Evolutionary conservation across 768 basidiomycete genomes (phyloP).

Genomic region (Lepiota venenata): DNA sequence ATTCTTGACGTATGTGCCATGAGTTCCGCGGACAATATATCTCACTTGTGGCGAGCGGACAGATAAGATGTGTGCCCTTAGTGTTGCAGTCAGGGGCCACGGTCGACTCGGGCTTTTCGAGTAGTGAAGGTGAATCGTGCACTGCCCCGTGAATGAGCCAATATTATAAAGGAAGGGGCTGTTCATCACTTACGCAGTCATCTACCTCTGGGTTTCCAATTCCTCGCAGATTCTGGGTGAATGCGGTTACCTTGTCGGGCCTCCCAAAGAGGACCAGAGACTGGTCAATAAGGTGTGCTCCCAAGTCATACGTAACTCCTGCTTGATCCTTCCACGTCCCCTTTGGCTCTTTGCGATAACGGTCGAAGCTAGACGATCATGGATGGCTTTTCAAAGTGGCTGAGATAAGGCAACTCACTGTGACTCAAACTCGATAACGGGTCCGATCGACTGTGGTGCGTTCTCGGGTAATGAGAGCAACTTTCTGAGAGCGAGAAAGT

Average conservation of each 20-base stretch:
- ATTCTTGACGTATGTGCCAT: conserved; percentile 70
- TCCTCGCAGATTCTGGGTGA: conserved; percentile 67
- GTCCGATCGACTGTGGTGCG: conserved; percentile 53
- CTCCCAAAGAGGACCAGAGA: conserved; percentile 71
- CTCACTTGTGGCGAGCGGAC: conserved; percentile 64
- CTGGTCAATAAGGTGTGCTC: conserved; percentile 80
- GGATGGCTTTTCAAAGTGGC: not conserved
- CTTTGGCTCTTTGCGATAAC: conserved; percentile 62
- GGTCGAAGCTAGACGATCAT: conserved; percentile 54
- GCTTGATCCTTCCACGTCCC: conserved; percentile 80
- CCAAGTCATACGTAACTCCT: conserved; percentile 75
- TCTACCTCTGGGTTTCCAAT: conserved; percentile 63
- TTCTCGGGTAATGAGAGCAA: conserved; percentile 52
- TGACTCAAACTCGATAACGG: conserved; percentile 70
- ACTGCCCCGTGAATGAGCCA: conserved; percentile 25
- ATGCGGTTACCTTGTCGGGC: conserved; percentile 64
- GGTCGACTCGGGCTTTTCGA: conserved; percentile 32
- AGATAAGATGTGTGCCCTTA: conserved; percentile 69
- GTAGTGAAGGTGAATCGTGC: conserved; percentile 53
- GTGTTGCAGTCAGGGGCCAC: conserved; percentile 61
- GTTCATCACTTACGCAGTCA: conserved; percentile 46
- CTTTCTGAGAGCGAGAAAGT: conserved; percentile 63
- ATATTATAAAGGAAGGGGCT: not conserved
- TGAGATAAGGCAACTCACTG: conserved; percentile 41
- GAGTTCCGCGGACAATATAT: conserved; percentile 68